phyloP scores from a whole-genome alignment of 2,329 filamentous ascomycete species.

The Tolypocladium amazonense region DNA sequence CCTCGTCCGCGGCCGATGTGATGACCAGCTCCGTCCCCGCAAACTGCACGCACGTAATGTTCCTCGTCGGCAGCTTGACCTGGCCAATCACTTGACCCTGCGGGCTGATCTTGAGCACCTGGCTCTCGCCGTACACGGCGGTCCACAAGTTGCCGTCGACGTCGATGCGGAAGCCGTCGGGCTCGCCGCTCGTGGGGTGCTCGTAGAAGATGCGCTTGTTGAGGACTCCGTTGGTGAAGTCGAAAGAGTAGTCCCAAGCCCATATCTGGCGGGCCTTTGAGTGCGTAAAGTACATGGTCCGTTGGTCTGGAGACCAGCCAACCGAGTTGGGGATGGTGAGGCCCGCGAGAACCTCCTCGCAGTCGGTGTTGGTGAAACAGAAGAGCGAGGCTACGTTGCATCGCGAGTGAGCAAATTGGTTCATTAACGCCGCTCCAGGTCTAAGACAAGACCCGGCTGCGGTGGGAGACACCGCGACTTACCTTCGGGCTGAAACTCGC shows the following conservation, averaged over 20 bases:
- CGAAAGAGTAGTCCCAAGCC: constrained; percentile 69
- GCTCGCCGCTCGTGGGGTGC: constrained; percentile 54
- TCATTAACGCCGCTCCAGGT: not conserved
- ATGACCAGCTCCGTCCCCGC: constrained; percentile 66
- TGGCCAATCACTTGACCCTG: constrained; percentile 62
- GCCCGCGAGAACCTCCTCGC: constrained; percentile 46
- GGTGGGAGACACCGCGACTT: constrained; percentile 14
- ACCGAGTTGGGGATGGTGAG: constrained; percentile 79
- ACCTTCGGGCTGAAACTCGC: constrained; percentile 51
- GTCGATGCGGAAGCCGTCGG: constrained; percentile 81
- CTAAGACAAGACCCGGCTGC: not conserved
- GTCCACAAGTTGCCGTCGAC: constrained; percentile 81
- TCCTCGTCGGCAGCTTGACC: constrained; percentile 64
- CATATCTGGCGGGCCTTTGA: constrained; percentile 61
- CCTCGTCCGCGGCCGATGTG: constrained; percentile 60
- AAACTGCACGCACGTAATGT: constrained; percentile 75
- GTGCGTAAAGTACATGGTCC: constrained; percentile 76
- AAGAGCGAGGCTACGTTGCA: constrained; percentile 54
- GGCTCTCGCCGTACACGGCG: constrained; percentile 68
- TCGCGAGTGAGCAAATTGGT: not conserved
- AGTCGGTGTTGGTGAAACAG: constrained; percentile 54
- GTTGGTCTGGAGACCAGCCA: constrained; percentile 64
- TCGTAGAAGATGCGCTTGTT: constrained; percentile 65
- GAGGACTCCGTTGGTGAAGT: constrained; percentile 49
- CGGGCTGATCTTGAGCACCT: constrained; percentile 64